Percentiles rank a stretch among this genome's conserved stretches.
These are phyloP conservation scores for Phytophthora litchii DNA, from an alignment of 352 stramenopile genomes.

Conservation along the genomic window DNA sequence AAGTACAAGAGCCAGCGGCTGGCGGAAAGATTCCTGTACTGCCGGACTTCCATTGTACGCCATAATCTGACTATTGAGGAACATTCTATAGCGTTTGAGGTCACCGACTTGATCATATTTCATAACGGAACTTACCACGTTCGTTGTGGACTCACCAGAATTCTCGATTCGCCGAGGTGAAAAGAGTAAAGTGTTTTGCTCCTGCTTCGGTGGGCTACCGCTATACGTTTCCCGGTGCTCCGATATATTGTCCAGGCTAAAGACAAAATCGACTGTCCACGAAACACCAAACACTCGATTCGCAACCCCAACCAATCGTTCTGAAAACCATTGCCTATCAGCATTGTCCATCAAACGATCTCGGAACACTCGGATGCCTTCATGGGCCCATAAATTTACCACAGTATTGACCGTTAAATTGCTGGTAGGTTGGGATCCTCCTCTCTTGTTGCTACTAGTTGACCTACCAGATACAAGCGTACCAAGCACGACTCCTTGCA, in stretches of 20 bases:
- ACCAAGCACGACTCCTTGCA: conserved; percentile 82
- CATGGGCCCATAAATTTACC: conserved; percentile 88
- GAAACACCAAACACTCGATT: conserved; percentile 68
- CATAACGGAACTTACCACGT: not conserved
- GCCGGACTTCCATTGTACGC: conserved; percentile 45
- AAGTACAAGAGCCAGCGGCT: conserved; percentile 66
- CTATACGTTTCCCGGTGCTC: conserved; percentile 5
- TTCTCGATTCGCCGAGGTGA: conserved; percentile 19
- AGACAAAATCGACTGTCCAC: conserved; percentile 58
- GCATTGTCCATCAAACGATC: conserved; percentile 86
- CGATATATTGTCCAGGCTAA: conserved; percentile 16
- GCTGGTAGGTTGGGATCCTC: not conserved
- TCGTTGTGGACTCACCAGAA: not conserved
- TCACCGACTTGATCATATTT: conserved; percentile 77
- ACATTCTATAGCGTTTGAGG: conserved; percentile 61
- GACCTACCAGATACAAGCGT: conserved; percentile 32
- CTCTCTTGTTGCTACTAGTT: conserved; percentile 4
- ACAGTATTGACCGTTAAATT: conserved; percentile 53
- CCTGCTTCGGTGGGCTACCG: conserved; percentile 11
- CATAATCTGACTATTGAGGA: conserved; percentile 53
- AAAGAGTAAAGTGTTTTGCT: conserved; percentile 27
- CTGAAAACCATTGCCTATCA: conserved; percentile 90
- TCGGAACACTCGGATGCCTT: conserved; percentile 92
- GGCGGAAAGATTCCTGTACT: conserved; percentile 1
- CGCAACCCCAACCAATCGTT: conserved; percentile 73